These are phyloP conservation scores for Colletotrichum sublineola DNA, from an alignment of 2,329 filamentous ascomycete species.

Conservation along the genomic window DNA sequence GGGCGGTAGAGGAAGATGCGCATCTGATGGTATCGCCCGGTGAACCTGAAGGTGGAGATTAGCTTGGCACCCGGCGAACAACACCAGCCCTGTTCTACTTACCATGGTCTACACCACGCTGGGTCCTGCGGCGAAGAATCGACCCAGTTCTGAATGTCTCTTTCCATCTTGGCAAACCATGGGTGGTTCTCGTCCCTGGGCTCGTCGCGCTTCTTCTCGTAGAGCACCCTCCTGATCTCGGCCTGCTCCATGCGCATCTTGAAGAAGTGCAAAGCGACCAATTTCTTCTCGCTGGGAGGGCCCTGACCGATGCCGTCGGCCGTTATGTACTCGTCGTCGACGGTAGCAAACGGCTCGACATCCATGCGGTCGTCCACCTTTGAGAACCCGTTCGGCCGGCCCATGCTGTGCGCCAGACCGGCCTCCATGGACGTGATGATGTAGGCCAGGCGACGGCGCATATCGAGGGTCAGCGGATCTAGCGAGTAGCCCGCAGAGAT, in stretches of 20 bases:
- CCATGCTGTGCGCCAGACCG: constrained; percentile 88
- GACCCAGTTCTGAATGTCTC: constrained; percentile 84
- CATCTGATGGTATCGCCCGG: constrained; percentile 84
- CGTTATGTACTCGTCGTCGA: constrained; percentile 87
- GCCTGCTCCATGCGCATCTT: constrained; percentile 90
- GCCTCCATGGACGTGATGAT: constrained; percentile 90
- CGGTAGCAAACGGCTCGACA: constrained; percentile 85
- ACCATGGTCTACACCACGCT: constrained; percentile 84
- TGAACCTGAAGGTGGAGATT: constrained; percentile 63
- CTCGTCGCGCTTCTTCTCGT: constrained; percentile 83
- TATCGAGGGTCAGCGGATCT: constrained; percentile 84
- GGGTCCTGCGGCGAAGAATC: constrained; percentile 79
- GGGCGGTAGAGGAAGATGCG: constrained; percentile 89
- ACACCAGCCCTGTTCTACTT: constrained; percentile 50
- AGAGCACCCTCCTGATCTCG: constrained; percentile 87
- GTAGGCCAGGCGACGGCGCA: constrained; percentile 91
- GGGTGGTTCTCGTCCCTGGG: constrained; percentile 85
- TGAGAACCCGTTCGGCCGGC: constrained; percentile 87
- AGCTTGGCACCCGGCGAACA: not conserved
- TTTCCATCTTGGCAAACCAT: constrained; percentile 87
- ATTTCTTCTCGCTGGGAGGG: constrained; percentile 83
- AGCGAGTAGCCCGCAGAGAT: constrained; percentile 75
- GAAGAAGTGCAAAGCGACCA: constrained; percentile 91
- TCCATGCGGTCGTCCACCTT: constrained; percentile 86
- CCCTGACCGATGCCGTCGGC: constrained; percentile 79